Evolutionary conservation across 169 alveolate genomes (phyloP).

Genomic region (Amoebophrya sp.): DNA sequence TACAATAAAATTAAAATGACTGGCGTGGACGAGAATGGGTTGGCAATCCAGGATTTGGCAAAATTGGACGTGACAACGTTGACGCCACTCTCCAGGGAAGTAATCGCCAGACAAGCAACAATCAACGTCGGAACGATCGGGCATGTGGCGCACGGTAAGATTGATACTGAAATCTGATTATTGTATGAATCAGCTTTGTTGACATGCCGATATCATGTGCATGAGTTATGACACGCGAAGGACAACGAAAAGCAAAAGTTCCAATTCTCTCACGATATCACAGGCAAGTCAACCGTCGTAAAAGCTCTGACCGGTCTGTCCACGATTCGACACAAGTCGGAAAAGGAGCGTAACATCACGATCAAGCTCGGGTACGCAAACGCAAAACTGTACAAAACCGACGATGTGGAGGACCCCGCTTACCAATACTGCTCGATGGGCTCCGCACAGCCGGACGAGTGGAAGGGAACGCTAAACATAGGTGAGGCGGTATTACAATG

Average conservation of each 20-base stretch:
- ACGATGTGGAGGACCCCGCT: slow-evolving; percentile 89
- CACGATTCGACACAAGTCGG: slow-evolving; percentile 90
- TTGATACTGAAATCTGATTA: too few relatives aligned
- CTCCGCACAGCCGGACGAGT: slow-evolving; percentile 77
- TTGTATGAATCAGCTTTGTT: too few relatives aligned
- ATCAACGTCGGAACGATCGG: slow-evolving; percentile 98
- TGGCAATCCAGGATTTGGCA: slow-evolving; percentile 47
- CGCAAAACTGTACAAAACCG: slow-evolving; percentile 96
- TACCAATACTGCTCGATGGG: slow-evolving; percentile 91
- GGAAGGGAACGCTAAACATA: slow-evolving; percentile 13
- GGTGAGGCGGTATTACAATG: too few relatives aligned
- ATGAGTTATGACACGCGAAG: too few relatives aligned
- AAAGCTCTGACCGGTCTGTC: slow-evolving; percentile 94
- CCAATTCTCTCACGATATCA: too few relatives aligned
- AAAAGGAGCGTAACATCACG: slow-evolving; percentile 94
- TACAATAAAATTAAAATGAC: too few relatives aligned
- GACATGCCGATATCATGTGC: too few relatives aligned
- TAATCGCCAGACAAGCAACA: slow-evolving; percentile 97
- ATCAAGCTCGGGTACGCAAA: slow-evolving; percentile 98
- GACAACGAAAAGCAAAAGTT: too few relatives aligned
- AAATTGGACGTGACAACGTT: slow-evolving; percentile 74
- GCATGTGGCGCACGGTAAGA: slow-evolving; percentile 95
- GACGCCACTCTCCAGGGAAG: slow-evolving; percentile 97
- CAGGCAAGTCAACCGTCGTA: slow-evolving; percentile 96
- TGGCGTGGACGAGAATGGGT: not conserved